These are phyloP conservation scores for Cladosporium oxysporum DNA, from an alignment of 2,329 filamentous ascomycete species.

Conservation along the genomic window DNA sequence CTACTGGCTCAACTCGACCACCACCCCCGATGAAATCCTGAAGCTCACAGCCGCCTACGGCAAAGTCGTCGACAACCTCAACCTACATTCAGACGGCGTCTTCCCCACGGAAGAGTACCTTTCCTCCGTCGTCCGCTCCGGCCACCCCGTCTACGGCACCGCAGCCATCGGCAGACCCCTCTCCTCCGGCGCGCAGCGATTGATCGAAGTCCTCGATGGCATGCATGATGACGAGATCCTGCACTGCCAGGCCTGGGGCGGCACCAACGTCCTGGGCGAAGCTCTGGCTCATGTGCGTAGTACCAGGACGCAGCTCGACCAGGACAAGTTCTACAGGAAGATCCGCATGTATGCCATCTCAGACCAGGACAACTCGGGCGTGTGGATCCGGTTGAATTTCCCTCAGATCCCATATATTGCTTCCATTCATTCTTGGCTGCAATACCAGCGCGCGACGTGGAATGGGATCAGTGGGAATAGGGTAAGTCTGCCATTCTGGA, in stretches of 20 bases:
- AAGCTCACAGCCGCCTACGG: constrained; percentile 34
- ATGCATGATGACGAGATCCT: constrained; percentile 41
- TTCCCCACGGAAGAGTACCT: constrained; percentile 32
- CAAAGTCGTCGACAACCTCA: constrained; percentile 45
- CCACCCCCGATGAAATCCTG: constrained; percentile 31
- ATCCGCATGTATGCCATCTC: constrained; percentile 59
- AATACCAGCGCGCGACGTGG: constrained; percentile 58
- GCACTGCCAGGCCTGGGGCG: constrained; percentile 54
- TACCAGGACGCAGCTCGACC: constrained; percentile 34
- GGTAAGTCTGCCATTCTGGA: not conserved
- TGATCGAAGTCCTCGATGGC: constrained; percentile 28
- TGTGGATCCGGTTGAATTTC: constrained; percentile 57
- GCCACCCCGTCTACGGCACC: constrained; percentile 42
- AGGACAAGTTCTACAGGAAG: constrained; percentile 42
- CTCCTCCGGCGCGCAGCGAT: constrained; percentile 27
- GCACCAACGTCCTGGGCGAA: constrained; percentile 54
- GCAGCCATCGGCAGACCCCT: constrained; percentile 35
- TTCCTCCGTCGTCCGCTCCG: constrained; percentile 37
- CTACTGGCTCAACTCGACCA: constrained; percentile 31
- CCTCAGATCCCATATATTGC: constrained; percentile 59
- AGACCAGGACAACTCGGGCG: constrained; percentile 60
- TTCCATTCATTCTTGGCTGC: constrained; percentile 58
- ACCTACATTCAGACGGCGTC: constrained; percentile 38
- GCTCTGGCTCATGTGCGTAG: constrained; percentile 45
- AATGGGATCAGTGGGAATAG: constrained; percentile 56